Evolutionary conservation across 768 basidiomycete genomes (phyloP), one percentile per base, ranked within the genome.

Genomic region (Agrocybe chaxingu): DNA sequence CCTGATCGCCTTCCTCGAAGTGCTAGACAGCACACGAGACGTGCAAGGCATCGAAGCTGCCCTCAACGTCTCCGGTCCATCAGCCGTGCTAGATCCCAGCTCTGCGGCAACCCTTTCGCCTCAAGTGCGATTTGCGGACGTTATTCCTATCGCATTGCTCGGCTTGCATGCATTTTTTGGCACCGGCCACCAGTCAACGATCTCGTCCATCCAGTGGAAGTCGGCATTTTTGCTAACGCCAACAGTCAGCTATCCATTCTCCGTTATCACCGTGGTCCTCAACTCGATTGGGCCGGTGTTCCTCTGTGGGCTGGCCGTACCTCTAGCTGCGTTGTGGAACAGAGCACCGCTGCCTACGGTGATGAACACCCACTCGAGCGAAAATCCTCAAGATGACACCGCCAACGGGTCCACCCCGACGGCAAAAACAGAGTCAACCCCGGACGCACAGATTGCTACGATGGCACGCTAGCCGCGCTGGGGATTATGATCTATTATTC

Each of bases 121-220:
- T 8, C 63, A 57, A 12, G 38, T 84, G 8, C 66, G 67, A 7
- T 90, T 95, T 65, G 69, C 78, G 6, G 90, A 95, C 52, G 68
- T 89, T 18, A 75, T 81, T 0, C 85, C 87, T 0, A 65, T 98
- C 10, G 86, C 87, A 0, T 76, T 98, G 7, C 73, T 97, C 8
- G 87, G 85, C 0, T 67, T 89, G 35, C 79, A 91, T 43, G 67
- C 79, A 7, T 98, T 95, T 76, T 90, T 89, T 63, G 74, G 81
- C 0, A 98, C 95, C 0, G 96, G 97, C 2, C 97, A 99, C 61
- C 94, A 98, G 67, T 79, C 93, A 1, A 86, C 86, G 3, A 75
- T 98, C 35, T 79, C 92, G 1, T 88, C 91, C 2, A 80, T 99
- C 38, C 96, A 98, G 58, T 99, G 96, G 97, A 97, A 97, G 66